Base-by-base conservation (phyloP, 2,329 filamentous ascomycete species). In the Alternaria consortialis region DNA sequence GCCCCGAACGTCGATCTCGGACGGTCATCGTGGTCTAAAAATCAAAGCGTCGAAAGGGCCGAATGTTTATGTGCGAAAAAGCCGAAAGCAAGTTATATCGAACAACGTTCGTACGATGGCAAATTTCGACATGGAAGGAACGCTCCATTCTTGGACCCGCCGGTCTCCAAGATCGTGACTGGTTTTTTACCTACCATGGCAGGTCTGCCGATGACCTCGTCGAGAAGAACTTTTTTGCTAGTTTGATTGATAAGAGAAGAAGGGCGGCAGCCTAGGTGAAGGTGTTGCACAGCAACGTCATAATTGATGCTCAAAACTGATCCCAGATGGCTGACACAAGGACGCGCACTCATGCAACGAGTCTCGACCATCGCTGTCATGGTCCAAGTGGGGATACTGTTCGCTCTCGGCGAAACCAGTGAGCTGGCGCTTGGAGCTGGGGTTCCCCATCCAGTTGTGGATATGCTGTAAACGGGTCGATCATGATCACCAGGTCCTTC, bases 221-320 rank as follows among this genome's bases (percentile, higher is more conserved):
- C 80, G 62, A 85, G 84, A 29, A 84, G 71, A 48, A 74, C 13
- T 32, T 40, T 27, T 37, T 23, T 42, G n/a, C 20, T 34, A 13
- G 29, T 55, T 9, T 13, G 34, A n/a, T 13, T 47, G 27, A 5
- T 32, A 17, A 39, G 27, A 32, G 32, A n/a, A 25, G 15, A 42
- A 70, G 0, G 82, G 82, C 7, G 83, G 83, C 5, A 31, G 15
- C 15, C 25, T 42, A 42, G 20, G 23, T 25, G 3, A 34, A 46
- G 15, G 13, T 17, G 34, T 25, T 39, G 31, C 39, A 56, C 39
- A 39, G 17, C 44, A 39, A 40, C 31, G 58, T 51, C 46, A 46
- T 56, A 43, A 6, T 20, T 39, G 29, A 48, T 32, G 36, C 15
- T 37, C 39, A 32, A 52, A 29, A 46, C 39, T 55, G 20, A 52